Percentiles rank a stretch among this genome's conserved stretches.
phyloP scores from a whole-genome alignment of 2,329 filamentous ascomycete species.

The Aspergillus japonicus region DNA sequence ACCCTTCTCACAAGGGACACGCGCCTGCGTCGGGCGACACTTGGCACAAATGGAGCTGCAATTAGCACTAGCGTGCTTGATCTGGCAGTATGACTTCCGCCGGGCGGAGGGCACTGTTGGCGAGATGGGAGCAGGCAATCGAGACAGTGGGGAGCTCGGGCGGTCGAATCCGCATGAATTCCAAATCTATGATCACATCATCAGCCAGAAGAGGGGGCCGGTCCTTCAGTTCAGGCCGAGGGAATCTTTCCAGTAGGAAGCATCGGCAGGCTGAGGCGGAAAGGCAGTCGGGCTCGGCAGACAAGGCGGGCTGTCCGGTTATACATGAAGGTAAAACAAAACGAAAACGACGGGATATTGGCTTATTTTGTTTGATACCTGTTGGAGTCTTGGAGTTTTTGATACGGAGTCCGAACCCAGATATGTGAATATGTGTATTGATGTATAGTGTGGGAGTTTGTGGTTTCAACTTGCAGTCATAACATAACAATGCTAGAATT shows the following conservation, averaged over 20 bases:
- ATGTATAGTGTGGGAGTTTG: background rate
- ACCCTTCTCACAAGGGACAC: background rate
- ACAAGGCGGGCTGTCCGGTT: background rate
- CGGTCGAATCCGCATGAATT: background rate
- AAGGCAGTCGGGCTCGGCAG: background rate
- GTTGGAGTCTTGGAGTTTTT: background rate
- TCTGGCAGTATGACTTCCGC: background rate
- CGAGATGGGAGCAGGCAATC: background rate
- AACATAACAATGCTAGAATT: background rate
- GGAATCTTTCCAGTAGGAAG: background rate
- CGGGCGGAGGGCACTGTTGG: background rate
- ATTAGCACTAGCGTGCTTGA: background rate
- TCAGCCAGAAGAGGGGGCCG: constrained; percentile 1
- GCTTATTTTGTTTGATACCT: background rate
- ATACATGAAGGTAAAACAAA: background rate
- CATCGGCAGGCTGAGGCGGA: background rate
- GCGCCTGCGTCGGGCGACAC: background rate
- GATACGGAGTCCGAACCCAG: background rate
- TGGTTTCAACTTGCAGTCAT: background rate
- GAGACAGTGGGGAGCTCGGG: background rate
- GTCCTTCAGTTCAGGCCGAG: constrained; percentile 7
- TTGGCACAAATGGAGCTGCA: constrained; percentile 1
- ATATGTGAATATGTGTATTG: background rate
- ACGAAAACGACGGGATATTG: background rate
- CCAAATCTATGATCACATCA: constrained; percentile 2